Conservation (phyloP, 192 early-diverging fungal species). For the Umbelopsis isabellina region DNA sequence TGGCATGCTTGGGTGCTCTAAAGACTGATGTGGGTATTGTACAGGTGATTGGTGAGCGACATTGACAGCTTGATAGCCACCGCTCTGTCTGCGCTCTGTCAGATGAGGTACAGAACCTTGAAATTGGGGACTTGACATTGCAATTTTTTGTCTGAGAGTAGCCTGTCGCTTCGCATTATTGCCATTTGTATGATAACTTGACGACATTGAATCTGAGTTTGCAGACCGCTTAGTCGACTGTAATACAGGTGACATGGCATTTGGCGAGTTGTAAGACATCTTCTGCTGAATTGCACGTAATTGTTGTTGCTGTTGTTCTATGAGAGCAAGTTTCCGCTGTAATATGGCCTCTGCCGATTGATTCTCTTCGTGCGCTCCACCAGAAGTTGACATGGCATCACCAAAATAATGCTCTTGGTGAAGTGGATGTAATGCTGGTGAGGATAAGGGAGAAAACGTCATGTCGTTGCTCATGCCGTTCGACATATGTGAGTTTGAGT, state of each 20-base stretch:
- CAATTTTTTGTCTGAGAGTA: slow-evolving; percentile 24
- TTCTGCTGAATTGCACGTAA: slow-evolving; percentile 16
- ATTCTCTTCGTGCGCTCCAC: neutral
- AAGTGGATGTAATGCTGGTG: slow-evolving; percentile 17
- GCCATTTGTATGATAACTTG: neutral
- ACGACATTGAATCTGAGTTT: neutral
- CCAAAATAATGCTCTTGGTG: neutral
- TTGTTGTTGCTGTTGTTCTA: slow-evolving; percentile 43
- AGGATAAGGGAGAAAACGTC: slow-evolving; percentile 61
- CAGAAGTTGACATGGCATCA: neutral
- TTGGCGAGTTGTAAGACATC: neutral
- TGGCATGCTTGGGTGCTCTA: slow-evolving; percentile 2
- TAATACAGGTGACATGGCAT: neutral
- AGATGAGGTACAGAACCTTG: neutral
- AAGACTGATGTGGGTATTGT: neutral
- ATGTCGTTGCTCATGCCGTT: slow-evolving; percentile 33
- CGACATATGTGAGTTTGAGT: slow-evolving; percentile 30
- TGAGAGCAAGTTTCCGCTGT: slow-evolving; percentile 37
- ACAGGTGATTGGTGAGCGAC: neutral
- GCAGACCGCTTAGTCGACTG: neutral
- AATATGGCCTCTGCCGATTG: slow-evolving; percentile 20
- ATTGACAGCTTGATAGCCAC: slow-evolving; percentile 9
- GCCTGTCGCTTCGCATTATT: slow-evolving; percentile 3
- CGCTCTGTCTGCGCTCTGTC: slow-evolving; percentile 8
- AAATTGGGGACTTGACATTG: slow-evolving; percentile 20